Evolutionary conservation across 2,329 filamentous ascomycete genomes (phyloP), one percentile per base, ranked within the genome.

Genomic region (Cladosporium sp.): DNA sequence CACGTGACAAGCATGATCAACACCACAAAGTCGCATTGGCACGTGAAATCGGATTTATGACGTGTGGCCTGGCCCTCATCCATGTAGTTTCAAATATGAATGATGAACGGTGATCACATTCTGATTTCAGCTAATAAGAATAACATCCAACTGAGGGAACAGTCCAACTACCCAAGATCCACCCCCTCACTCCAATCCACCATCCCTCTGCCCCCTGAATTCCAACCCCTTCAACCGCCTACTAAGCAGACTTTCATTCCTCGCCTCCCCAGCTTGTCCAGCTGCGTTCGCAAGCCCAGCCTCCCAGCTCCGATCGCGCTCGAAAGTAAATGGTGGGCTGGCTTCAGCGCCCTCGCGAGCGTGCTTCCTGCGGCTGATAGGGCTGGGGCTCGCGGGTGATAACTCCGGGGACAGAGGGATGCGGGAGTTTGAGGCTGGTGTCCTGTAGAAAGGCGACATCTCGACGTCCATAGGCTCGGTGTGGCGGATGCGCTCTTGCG

Each of bases 181-280:
- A 28, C 1, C 22, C 22, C 22, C 22, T 7, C 7, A 28, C 22
- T 28, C 22, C 22, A 7, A 28, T 28, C 22, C 22, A 28, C 22
- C 22, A 28, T 28, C 7, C 22, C 22, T 28, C 43, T 54, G 55
- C 13, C 44, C 44, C 9, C 34, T 31, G n/a, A 60, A 33, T 13
- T 56, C 85, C 5, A 87, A 70, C 2, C 81, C 79, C 56, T 81
- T 78, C 46, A 91, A 70, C 52, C 82, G 78, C 64, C 82, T 82
- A 6, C 87, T 87, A 14, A 92, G 72, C 13, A 92, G 74, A 56
- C 70, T 70, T n/a, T 69, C 69, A 33, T 67, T 66, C 56, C 89
- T 83, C 3, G 82, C 83, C 16, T 42, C 45, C 4, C 53, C 41
- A 10, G n/a, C 22, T 9, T 33, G 13, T 13, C 58, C 28, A 16